Evolutionary conservation across 768 basidiomycete genomes (phyloP).

Genomic region (Termitomyces titanicus): DNA sequence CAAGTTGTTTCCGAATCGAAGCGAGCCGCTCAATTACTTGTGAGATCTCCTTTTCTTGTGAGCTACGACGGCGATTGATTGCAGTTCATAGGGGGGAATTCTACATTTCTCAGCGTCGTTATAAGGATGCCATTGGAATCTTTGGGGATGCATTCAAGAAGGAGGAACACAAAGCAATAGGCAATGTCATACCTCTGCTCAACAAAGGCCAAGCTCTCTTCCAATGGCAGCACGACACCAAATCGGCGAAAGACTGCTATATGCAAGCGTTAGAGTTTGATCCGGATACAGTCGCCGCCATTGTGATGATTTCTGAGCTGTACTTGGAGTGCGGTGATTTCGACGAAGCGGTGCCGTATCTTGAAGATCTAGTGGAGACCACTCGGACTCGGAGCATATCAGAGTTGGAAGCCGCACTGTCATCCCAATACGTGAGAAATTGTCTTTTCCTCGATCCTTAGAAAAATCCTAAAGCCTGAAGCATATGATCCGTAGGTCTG

Average conservation of each 20-base stretch:
- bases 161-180: conserved; percentile 65
- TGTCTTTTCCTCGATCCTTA: not conserved
- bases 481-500: conserved; percentile 58
- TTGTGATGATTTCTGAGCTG: conserved; percentile 92
- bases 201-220: conserved; percentile 97
- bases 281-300: conserved; percentile 90
- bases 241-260: conserved; percentile 80
- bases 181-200: conserved; percentile 89
- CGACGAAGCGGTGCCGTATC: conserved; percentile 80
- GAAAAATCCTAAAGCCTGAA: conserved; percentile 1
- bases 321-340: conserved; percentile 87
- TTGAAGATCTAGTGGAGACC: conserved; percentile 76
- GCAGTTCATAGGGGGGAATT: conserved; percentile 75
- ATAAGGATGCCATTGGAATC: conserved; percentile 83
- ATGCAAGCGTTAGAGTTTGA: conserved; percentile 84
- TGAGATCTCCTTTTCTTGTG: conserved; percentile 28
- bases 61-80: not conserved
- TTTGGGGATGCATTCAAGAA: conserved; percentile 90
- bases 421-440: conserved; percentile 67
- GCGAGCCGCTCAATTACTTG: conserved; percentile 96
- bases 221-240: conserved; percentile 92
- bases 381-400: conserved; percentile 83
- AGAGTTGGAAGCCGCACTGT: conserved; percentile 75
- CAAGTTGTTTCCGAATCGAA: conserved; percentile 76
- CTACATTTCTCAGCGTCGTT: conserved; percentile 85